A percentile compares a stretch with the other conserved stretches of the same genome.
These are phyloP conservation scores for Metrosideros polymorpha DNA, from an alignment of 441 rosid genomes.

Conservation along the genomic window DNA sequence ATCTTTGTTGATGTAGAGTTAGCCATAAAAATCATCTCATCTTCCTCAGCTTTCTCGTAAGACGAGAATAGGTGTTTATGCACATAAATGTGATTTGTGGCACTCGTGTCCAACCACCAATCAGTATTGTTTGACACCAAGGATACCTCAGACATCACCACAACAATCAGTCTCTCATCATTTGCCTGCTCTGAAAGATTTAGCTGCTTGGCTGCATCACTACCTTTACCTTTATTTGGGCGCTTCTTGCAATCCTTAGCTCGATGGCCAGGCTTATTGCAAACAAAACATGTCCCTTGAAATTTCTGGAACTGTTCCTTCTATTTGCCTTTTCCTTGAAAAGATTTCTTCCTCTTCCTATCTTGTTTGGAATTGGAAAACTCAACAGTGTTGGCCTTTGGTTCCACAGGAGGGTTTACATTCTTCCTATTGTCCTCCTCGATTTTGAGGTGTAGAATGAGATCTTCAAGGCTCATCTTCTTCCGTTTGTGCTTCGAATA, in stretches of 20 bases:
- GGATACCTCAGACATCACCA: no score
- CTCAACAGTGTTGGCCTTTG: background rate
- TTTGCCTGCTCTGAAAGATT: background rate
- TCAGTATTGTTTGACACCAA: no score
- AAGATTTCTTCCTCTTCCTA: background rate
- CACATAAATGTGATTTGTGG: no score
- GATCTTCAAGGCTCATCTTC: no score
- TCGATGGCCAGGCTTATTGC: background rate
- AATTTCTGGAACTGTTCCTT: fast-evolving
- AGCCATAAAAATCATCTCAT: background rate
- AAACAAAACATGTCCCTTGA: no score
- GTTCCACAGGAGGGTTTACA: background rate
- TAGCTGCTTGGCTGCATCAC: background rate
- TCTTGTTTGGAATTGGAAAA: background rate
- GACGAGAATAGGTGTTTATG: no score
- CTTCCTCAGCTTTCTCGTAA: no score
- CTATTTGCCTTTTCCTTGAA: background rate
- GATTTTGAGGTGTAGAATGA: no score
- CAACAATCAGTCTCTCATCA: background rate
- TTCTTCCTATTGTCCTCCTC: background rate
- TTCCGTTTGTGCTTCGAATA: no score
- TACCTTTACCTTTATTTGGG: fast-evolving
- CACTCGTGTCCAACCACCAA: no score
- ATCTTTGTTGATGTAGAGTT: background rate
- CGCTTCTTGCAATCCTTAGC: background rate